These are phyloP conservation scores for Pseudogymnoascus sp. DNA, from an alignment of 2,329 filamentous ascomycete genomes.

Conservation along the genomic window DNA sequence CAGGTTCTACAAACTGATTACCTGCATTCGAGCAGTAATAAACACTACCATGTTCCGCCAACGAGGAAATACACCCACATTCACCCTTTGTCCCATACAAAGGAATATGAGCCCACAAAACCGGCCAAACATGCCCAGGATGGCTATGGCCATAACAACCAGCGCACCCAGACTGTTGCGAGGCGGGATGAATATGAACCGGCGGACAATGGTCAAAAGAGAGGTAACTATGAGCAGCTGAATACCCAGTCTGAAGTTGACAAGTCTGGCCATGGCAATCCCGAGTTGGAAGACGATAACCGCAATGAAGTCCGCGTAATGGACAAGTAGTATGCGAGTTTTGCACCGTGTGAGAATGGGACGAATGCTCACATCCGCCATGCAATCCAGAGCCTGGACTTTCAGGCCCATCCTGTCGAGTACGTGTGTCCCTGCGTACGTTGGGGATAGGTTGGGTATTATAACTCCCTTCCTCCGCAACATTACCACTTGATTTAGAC, in stretches of 20 bases:
- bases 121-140: not conserved
- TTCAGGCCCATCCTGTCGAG: not conserved
- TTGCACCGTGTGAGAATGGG: not conserved
- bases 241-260: not conserved
- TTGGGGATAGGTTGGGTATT: not conserved
- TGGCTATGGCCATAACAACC: not conserved
- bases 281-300: not conserved
- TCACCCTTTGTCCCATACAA: not conserved
- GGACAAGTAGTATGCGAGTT: not conserved
- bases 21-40: not conserved
- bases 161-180: not conserved
- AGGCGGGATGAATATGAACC: not conserved
- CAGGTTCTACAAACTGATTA: not conserved
- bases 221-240: not conserved
- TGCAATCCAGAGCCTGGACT: not conserved
- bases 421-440: not conserved
- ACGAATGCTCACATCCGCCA: not conserved
- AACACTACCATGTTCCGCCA: not conserved
- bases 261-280: not conserved
- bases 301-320: not conserved
- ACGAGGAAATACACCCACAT: not conserved
- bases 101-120: not conserved
- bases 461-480: not conserved
- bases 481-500: not conserved
- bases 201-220: not conserved